phyloP scores from a whole-genome alignment of 1,139 yeast genomes.

The Lodderomyces margitis region DNA sequence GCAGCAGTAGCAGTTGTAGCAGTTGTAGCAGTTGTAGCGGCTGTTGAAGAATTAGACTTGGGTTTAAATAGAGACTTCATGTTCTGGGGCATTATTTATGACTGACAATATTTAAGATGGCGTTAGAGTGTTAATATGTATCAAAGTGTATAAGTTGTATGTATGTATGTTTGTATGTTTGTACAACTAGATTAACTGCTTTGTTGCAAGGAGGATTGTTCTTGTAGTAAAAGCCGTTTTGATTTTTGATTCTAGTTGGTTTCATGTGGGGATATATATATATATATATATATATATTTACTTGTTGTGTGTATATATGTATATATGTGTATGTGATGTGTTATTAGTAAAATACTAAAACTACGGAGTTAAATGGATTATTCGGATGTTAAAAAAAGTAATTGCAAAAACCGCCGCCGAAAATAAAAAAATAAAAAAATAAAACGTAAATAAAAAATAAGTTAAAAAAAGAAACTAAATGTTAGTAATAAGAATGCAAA shows the following conservation, averaged over 20 bases:
- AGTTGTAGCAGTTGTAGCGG: not conserved
- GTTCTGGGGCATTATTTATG: not conserved
- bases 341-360: not conserved
- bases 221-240: not conserved
- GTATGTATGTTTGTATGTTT: not conserved
- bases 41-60: not conserved
- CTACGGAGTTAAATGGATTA: not conserved
- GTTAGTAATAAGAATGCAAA: no score
- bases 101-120: no score
- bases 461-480: no score
- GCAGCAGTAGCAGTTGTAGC: not conserved
- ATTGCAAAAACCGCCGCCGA: not conserved
- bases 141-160: not conserved
- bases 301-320: not conserved
- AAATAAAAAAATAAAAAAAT: not conserved
- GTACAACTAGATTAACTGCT: no score
- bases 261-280: no score
- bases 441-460: not conserved
- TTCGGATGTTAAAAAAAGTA: not conserved
- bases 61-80: constrained; percentile 1
- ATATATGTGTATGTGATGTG: not conserved
- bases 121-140: not conserved
- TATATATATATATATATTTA: no score
- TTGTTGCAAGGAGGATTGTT: no score
- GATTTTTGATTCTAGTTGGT: no score